Conservation (phyloP, 2,329 filamentous ascomycete genomes). For the Epicoccum sorghinum region DNA sequence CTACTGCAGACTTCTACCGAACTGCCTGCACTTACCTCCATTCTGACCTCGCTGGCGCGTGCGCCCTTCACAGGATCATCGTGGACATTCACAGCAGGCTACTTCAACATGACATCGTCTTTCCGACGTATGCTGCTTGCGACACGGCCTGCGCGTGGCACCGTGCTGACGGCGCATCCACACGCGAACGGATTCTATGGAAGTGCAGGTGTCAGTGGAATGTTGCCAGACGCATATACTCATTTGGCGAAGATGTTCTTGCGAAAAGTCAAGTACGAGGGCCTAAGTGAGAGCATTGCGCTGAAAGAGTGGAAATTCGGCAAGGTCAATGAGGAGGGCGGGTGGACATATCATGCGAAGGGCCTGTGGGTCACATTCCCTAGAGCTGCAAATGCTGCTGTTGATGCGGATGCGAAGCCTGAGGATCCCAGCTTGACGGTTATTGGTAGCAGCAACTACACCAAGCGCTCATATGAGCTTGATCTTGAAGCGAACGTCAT, state of each 20-base stretch:
- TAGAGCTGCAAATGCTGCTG: background rate
- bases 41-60: constrained; percentile 73
- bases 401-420: constrained; percentile 55
- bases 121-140: constrained; percentile 80
- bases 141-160: constrained; percentile 72
- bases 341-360: constrained; percentile 98
- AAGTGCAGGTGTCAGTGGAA: constrained; percentile 84
- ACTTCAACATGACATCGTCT: constrained; percentile 93
- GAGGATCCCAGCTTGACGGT: constrained; percentile 76
- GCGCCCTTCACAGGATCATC: constrained; percentile 70
- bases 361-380: constrained; percentile 87
- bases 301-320: constrained; percentile 90
- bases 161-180: constrained; percentile 89
- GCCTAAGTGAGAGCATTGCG: constrained; percentile 64
- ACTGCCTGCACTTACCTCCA: constrained; percentile 76
- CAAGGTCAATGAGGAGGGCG: constrained; percentile 77
- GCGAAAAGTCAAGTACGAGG: constrained; percentile 61
- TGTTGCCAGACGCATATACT: constrained; percentile 91
- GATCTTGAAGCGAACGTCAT: constrained; percentile 90
- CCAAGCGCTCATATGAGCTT: constrained; percentile 87
- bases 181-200: constrained; percentile 95
- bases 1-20: constrained; percentile 89
- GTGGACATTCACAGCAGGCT: constrained; percentile 97
- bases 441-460: constrained; percentile 94
- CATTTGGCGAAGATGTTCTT: constrained; percentile 85